These are phyloP conservation scores for Solanum piurae DNA, from an alignment of 257 asterid species.

Conservation along the genomic window DNA sequence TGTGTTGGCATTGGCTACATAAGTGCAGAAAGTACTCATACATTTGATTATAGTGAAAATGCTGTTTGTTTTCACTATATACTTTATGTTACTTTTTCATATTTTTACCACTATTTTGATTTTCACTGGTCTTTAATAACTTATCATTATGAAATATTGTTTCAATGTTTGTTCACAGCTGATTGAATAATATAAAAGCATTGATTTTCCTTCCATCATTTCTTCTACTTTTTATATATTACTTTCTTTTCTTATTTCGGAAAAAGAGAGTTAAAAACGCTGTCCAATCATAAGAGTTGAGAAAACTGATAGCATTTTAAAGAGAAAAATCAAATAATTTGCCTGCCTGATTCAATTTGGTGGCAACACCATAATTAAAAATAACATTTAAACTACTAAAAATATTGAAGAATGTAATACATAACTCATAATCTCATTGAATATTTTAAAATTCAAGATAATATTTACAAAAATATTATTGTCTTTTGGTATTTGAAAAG, in stretches of 20 bases:
- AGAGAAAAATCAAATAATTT: not conserved
- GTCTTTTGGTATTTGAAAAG: not conserved
- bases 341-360: not conserved
- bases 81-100: not conserved
- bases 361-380: not conserved
- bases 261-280: not conserved
- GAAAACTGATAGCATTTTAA: not conserved
- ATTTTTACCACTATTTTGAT: not conserved
- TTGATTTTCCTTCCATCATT: not conserved
- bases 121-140: not conserved
- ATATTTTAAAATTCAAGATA: no score
- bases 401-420: not conserved
- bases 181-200: not conserved
- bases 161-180: not conserved
- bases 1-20: not conserved
- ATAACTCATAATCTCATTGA: not conserved
- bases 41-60: not conserved
- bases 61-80: not conserved
- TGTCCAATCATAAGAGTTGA: not conserved
- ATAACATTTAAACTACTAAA: not conserved
- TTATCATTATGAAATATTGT: not conserved
- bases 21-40: not conserved
- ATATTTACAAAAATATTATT: no score
- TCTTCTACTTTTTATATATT: not conserved
- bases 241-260: not conserved